Conservation (phyloP, 2,329 filamentous ascomycete genomes). For the Apiospora koreana region DNA sequence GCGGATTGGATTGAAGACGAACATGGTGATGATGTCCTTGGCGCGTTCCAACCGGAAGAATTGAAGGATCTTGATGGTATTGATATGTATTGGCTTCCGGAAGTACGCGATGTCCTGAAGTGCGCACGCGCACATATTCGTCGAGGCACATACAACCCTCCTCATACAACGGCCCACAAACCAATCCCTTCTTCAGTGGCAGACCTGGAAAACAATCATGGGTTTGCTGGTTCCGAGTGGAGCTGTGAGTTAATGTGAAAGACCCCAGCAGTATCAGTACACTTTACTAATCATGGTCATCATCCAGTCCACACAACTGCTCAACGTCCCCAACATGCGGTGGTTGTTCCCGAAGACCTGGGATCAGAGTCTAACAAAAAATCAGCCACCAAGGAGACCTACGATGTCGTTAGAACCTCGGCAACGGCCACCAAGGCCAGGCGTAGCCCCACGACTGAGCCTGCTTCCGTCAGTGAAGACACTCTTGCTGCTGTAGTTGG, state of each 20-base stretch:
- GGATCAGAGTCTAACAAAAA: background rate
- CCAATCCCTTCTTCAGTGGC: background rate
- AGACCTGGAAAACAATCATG: background rate
- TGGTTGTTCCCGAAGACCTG: background rate
- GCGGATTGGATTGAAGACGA: slow-evolving; percentile 17
- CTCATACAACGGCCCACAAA: background rate
- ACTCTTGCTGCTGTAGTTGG: background rate
- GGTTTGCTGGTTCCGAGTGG: background rate
- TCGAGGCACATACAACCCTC: slow-evolving; percentile 6
- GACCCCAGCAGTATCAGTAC: background rate
- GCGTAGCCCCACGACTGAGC: background rate
- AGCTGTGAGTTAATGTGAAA: background rate
- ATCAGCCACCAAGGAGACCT: slow-evolving; percentile 18
- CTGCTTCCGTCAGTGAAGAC: background rate
- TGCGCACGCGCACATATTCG: slow-evolving; percentile 17
- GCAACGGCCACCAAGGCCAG: slow-evolving; percentile 8
- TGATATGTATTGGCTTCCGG: slow-evolving; percentile 17
- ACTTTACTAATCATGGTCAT: background rate
- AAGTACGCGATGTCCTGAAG: slow-evolving; percentile 20
- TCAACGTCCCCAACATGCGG: background rate
- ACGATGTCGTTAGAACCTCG: slow-evolving; percentile 22
- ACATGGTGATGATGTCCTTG: slow-evolving; percentile 19
- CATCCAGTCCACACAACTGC: background rate
- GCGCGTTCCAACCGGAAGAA: slow-evolving; percentile 19
- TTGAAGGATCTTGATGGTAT: slow-evolving; percentile 18